Evolutionary conservation across 2,329 filamentous ascomycete species (phyloP).

Genomic region (Aspergillus japonicus): DNA sequence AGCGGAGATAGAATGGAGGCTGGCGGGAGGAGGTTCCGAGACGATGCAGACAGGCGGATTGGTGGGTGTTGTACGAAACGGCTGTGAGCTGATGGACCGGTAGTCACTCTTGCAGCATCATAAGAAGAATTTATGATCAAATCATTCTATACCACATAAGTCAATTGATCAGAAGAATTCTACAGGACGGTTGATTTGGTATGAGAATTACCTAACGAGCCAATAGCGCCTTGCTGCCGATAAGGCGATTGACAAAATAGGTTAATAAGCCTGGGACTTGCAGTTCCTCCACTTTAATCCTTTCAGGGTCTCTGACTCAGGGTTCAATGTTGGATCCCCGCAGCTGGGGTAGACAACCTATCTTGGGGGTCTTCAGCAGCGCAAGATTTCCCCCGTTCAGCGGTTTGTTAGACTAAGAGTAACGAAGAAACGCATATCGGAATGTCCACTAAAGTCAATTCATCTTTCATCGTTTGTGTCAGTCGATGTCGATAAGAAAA

Average conservation of each 20-base stretch:
- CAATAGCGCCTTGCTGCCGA: not conserved
- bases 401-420: no score
- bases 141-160: not conserved
- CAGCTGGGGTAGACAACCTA: not conserved
- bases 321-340: not conserved
- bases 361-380: no score
- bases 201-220: not conserved
- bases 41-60: slow-evolving; percentile 87
- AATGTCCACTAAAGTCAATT: no score
- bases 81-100: slow-evolving; percentile 69
- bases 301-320: not conserved
- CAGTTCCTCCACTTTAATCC: not conserved
- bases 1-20: slow-evolving; percentile 86
- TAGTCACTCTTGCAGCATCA: not conserved
- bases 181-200: not conserved
- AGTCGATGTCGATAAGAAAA: not conserved
- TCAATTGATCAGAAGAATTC: not conserved
- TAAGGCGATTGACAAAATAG: not conserved
- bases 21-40: slow-evolving; percentile 86
- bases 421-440: no score
- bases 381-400: no score
- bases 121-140: not conserved
- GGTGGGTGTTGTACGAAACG: slow-evolving; percentile 82
- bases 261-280: no score
- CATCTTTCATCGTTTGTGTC: not conserved